These are phyloP conservation scores for Triticum urartu DNA, from an alignment of 176 grass and related monocot genomes.

Conservation along the genomic window DNA sequence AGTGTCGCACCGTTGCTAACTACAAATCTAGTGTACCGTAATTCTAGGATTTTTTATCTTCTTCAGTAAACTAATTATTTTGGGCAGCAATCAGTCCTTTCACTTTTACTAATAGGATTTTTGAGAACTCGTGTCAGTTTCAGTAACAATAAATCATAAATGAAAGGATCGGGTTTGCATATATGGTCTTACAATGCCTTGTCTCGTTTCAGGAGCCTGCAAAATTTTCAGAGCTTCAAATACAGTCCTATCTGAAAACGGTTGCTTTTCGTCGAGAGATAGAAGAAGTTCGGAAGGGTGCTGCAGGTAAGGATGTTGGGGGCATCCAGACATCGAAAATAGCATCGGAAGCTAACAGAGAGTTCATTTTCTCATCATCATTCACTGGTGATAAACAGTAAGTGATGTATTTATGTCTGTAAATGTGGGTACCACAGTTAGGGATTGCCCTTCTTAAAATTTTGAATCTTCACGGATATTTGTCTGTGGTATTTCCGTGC, in stretches of 20 bases:
- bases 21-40: background rate
- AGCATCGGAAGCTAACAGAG: conserved; percentile 94
- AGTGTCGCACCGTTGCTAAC: background rate
- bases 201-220: conserved; percentile 64
- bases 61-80: conserved; percentile 23
- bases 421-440: conserved; percentile 13
- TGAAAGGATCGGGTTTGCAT: background rate
- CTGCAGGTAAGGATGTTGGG: conserved; percentile 71
- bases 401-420: conserved; percentile 33
- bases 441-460: background rate
- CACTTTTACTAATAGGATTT: background rate
- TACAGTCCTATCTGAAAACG: conserved; percentile 98
- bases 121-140: background rate
- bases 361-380: conserved; percentile 95
- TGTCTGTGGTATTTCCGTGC: background rate
- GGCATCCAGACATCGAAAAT: conserved; percentile 89
- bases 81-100: background rate
- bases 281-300: conserved; percentile 74
- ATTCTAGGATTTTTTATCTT: background rate
- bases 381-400: conserved; percentile 99
- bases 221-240: conserved; percentile 98
- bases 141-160: background rate
- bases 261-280: conserved; percentile 95
- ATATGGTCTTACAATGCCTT: conserved; percentile 6
- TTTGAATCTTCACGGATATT: background rate